Percentiles rank a stretch among this genome's conserved stretches.
Conservation (phyloP, 768 basidiomycete species). For the Solioccasus polychromus region DNA sequence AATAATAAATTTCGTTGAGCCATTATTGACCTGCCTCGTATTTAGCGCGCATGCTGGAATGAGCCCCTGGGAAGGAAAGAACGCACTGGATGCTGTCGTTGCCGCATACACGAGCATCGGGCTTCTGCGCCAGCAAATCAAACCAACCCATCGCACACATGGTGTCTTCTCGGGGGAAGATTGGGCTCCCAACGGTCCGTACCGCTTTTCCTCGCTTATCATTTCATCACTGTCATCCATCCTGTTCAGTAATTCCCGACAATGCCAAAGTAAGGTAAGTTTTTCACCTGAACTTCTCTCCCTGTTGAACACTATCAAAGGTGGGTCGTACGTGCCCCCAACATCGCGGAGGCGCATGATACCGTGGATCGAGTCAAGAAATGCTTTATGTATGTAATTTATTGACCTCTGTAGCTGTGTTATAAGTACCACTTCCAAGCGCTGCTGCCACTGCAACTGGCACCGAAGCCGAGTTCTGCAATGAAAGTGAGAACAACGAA, state of each 20-base stretch:
- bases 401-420: not conserved
- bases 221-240: not conserved
- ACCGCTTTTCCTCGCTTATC: not conserved
- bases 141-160: constrained; percentile 75
- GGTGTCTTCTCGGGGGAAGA: constrained; percentile 74
- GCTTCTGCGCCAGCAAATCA: constrained; percentile 77
- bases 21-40: not conserved
- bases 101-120: constrained; percentile 79
- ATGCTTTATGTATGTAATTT: constrained; percentile 63
- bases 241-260: constrained; percentile 69
- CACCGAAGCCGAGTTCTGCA: constrained; percentile 48
- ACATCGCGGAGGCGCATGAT: constrained; percentile 55
- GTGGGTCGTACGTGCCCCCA: constrained; percentile 74
- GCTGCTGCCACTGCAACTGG: constrained; percentile 68
- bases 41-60: constrained; percentile 74
- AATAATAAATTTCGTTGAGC: not conserved
- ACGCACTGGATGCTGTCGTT: constrained; percentile 86
- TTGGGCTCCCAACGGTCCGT: constrained; percentile 75
- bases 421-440: constrained; percentile 38
- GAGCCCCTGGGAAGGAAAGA: constrained; percentile 82
- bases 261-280: constrained; percentile 67
- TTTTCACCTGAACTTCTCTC: too few relatives aligned
- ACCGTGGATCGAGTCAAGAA: constrained; percentile 58
- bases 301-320: constrained; percentile 37
- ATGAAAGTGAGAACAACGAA: constrained; percentile 42